These are phyloP conservation scores for Annulohypoxylon bovei DNA, from an alignment of 495 filamentous ascomycete genomes.

Conservation along the genomic window DNA sequence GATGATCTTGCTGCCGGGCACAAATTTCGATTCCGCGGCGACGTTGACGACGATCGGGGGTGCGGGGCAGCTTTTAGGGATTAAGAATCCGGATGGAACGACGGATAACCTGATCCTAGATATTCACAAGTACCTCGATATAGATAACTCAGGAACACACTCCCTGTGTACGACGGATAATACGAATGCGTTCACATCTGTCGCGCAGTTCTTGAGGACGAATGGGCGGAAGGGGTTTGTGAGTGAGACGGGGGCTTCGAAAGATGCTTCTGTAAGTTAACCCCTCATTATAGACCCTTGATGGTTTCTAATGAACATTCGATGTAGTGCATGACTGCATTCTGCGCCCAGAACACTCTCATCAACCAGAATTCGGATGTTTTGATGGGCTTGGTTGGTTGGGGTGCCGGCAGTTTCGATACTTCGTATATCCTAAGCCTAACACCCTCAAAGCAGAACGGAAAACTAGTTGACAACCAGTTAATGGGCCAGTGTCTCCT, in stretches of 20 bases:
- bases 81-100: slow-evolving; percentile 65
- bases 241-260: slow-evolving; percentile 63
- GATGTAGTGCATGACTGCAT: slow-evolving; percentile 50
- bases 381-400: slow-evolving; percentile 60
- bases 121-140: slow-evolving; percentile 64
- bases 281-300: no score
- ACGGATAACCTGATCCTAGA: slow-evolving; percentile 66
- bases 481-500: slow-evolving; percentile 54
- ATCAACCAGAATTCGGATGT: slow-evolving; percentile 63
- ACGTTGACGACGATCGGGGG: slow-evolving; percentile 55
- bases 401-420: slow-evolving; percentile 61
- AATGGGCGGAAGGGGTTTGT: slow-evolving; percentile 63
- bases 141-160: slow-evolving; percentile 65
- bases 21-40: slow-evolving; percentile 60
- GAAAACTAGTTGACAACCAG: slow-evolving; percentile 50
- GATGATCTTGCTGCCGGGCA: slow-evolving; percentile 60
- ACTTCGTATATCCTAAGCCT: slow-evolving; percentile 57
- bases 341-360: slow-evolving; percentile 59
- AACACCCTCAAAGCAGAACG: slow-evolving; percentile 55
- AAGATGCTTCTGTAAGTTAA: slow-evolving; percentile 44
- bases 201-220: slow-evolving; percentile 59
- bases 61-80: slow-evolving; percentile 56
- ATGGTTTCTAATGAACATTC: neutral
- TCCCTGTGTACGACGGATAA: slow-evolving; percentile 63
- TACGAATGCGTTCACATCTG: slow-evolving; percentile 57